Evolutionary conservation across 192 early-diverging fungal species (phyloP).

Genomic region (Haplosporangium gracile): DNA sequence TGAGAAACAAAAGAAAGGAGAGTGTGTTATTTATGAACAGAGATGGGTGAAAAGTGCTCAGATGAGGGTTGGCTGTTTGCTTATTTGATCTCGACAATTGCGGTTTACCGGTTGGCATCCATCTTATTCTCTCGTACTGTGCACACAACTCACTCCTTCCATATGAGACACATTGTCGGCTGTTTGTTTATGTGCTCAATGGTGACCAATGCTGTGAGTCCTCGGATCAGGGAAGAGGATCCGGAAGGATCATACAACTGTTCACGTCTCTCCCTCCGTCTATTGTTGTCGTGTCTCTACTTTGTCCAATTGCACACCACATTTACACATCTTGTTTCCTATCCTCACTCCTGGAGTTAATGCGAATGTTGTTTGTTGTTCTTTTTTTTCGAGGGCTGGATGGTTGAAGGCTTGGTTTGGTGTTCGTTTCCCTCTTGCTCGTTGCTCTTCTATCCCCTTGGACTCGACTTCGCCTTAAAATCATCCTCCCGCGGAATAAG

Average conservation of each 20-base stretch:
- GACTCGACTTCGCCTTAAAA: neutral
- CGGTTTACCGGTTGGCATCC: neutral
- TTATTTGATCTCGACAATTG: neutral
- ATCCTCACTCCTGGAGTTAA: neutral
- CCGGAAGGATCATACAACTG: no score
- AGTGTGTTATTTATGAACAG: neutral
- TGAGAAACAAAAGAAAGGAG: neutral
- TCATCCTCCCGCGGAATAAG: neutral
- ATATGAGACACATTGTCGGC: no score
- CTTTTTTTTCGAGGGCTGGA: neutral
- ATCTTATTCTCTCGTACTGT: neutral
- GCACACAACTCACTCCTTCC: no score
- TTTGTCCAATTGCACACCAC: neutral
- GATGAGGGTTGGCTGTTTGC: neutral
- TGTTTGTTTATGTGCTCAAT: no score
- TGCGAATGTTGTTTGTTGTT: neutral
- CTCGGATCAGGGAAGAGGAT: no score
- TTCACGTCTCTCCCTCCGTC: no score
- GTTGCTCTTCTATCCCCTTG: neutral
- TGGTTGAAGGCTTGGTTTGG: neutral
- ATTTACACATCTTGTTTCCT: neutral
- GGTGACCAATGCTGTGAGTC: no score
- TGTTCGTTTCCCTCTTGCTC: neutral
- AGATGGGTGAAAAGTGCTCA: neutral
- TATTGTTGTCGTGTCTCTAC: no score